phyloP scores from a whole-genome alignment of 2,329 filamentous ascomycete species.

The Pseudogymnoascus sp. region DNA sequence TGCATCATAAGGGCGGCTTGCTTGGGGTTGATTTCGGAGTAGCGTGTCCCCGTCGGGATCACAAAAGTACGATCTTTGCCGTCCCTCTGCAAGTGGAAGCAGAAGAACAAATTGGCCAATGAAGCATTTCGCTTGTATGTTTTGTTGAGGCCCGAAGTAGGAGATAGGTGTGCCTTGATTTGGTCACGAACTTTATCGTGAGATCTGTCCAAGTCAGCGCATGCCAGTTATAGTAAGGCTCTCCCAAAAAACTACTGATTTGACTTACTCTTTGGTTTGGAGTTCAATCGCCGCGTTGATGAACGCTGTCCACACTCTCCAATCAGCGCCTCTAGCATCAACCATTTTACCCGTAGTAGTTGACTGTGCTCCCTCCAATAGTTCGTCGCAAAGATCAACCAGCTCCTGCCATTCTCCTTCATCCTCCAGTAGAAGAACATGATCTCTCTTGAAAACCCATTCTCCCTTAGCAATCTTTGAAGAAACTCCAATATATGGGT shows the following conservation, averaged over 20 bases:
- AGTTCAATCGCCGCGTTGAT: conserved; percentile 22
- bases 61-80: neutral
- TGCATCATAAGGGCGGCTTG: conserved; percentile 21
- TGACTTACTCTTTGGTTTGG: conserved; percentile 18
- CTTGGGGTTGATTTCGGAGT: neutral
- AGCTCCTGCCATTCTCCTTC: conserved; percentile 23
- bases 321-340: conserved; percentile 25
- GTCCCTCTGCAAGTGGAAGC: neutral
- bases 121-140: conserved; percentile 28
- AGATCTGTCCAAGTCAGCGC: neutral
- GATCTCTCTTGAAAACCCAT: conserved; percentile 27
- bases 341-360: conserved; percentile 20
- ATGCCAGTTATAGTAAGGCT: neutral
- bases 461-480: conserved; percentile 27
- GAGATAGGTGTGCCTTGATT: conserved; percentile 24
- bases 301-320: conserved; percentile 26
- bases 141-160: conserved; percentile 24
- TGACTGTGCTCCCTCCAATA: conserved; percentile 24
- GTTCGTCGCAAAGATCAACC: conserved; percentile 18
- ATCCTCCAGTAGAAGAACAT: conserved; percentile 20
- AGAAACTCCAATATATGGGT: conserved; percentile 25
- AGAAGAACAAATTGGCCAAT: conserved; percentile 16
- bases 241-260: conserved; percentile 8
- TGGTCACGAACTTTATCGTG: conserved; percentile 18
- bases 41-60: neutral